Evolutionary conservation across 805 yeast genomes (phyloP).

Genomic region (Grigorovia yakushimaensis): DNA sequence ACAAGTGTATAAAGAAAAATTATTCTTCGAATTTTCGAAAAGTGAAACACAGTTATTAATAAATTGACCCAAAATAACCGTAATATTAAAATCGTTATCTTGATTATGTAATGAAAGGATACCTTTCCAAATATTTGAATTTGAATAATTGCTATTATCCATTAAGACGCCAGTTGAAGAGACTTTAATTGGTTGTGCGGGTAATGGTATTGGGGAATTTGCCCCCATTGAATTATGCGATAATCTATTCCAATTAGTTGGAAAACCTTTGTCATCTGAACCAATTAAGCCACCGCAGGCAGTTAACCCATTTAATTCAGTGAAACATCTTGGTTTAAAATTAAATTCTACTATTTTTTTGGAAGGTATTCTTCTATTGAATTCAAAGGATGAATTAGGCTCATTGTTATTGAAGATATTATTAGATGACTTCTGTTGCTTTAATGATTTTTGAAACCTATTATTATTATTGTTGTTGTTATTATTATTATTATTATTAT

Average conservation of each 20-base stretch:
- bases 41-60: slow-evolving; percentile 73
- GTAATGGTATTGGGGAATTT: slow-evolving; percentile 2
- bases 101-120: slow-evolving; percentile 34
- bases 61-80: slow-evolving; percentile 62
- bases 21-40: slow-evolving; percentile 34
- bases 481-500: too few species aligned
- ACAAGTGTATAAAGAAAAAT: slow-evolving; percentile 57
- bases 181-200: slow-evolving; percentile 22
- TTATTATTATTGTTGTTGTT: background rate
- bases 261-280: slow-evolving; percentile 27
- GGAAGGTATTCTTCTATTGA: slow-evolving; percentile 15
- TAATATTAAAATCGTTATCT: slow-evolving; percentile 36
- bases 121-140: slow-evolving; percentile 43
- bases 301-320: slow-evolving; percentile 42
- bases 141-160: slow-evolving; percentile 24
- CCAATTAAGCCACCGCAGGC: slow-evolving; percentile 47
- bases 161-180: slow-evolving; percentile 22
- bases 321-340: slow-evolving; percentile 63
- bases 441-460: background rate
- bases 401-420: too few species aligned
- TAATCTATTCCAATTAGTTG: slow-evolving; percentile 21
- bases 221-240: slow-evolving; percentile 5
- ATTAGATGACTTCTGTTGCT: too few species aligned
- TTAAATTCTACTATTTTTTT: slow-evolving; percentile 40
- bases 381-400: slow-evolving; percentile 1